These are phyloP conservation scores for Trifolium fragiferum DNA, from an alignment of 306 rosid species.

Conservation along the genomic window DNA sequence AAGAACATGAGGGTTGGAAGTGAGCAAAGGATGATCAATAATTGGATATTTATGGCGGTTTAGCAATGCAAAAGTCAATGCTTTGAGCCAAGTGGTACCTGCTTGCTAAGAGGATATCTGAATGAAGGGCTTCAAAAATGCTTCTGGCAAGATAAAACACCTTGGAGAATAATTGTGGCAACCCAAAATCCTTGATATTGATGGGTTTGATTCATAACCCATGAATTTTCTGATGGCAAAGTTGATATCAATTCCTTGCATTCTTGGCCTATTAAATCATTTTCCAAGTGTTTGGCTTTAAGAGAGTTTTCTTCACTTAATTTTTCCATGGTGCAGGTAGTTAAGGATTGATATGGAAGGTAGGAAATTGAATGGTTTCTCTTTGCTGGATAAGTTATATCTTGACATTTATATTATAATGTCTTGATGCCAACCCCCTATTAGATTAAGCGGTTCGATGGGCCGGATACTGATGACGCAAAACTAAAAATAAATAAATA, in stretches of 20 bases:
- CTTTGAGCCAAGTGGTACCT: conserved; percentile 42
- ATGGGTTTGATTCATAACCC: background rate
- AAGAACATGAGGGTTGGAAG: conserved; percentile 1
- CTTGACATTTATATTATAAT: too few species aligned
- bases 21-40: conserved; percentile 34
- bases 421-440: too few species aligned
- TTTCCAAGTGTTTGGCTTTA: background rate
- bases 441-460: too few species aligned
- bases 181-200: conserved; percentile 36
- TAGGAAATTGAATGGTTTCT: too few species aligned
- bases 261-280: background rate
- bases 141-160: conserved; percentile 26
- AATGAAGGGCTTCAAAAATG: conserved; percentile 16
- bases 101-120: conserved; percentile 24
- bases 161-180: conserved; percentile 1
- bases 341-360: too few species aligned
- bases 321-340: conserved; percentile 10
- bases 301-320: background rate
- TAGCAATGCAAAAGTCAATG: conserved; percentile 17
- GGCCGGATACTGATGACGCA: too few species aligned
- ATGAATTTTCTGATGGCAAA: background rate
- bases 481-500: too few species aligned
- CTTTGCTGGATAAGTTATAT: too few species aligned
- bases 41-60: conserved; percentile 2
- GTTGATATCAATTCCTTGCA: background rate